phyloP scores from a whole-genome alignment of 768 basidiomycete genomes.

The Tricholomella constricta region DNA sequence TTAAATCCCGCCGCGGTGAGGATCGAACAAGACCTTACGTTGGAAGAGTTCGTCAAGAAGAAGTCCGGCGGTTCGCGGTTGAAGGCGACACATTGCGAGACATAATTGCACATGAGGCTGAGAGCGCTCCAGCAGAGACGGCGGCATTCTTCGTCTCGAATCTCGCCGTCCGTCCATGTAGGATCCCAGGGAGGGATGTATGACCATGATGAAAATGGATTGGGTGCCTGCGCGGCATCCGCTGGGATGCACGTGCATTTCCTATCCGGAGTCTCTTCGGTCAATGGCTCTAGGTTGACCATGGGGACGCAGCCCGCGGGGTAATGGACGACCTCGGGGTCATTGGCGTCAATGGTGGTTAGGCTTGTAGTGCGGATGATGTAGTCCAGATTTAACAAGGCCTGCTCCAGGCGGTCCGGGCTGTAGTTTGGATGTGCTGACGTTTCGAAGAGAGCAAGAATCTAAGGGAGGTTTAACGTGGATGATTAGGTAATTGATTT shows the following conservation, averaged over 20 bases:
- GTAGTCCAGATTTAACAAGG: slow-evolving; percentile 62
- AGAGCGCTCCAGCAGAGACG: slow-evolving; percentile 78
- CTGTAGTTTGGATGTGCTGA: slow-evolving; percentile 71
- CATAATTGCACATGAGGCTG: slow-evolving; percentile 65
- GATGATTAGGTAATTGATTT: neutral
- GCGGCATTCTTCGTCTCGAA: slow-evolving; percentile 70
- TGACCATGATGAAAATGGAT: slow-evolving; percentile 45
- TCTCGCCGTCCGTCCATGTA: slow-evolving; percentile 54
- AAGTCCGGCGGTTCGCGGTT: slow-evolving; percentile 58
- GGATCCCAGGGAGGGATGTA: slow-evolving; percentile 64
- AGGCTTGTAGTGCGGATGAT: slow-evolving; percentile 60
- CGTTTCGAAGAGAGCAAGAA: slow-evolving; percentile 76
- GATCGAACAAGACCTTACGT: slow-evolving; percentile 45
- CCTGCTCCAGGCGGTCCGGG: slow-evolving; percentile 50
- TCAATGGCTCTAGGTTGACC: slow-evolving; percentile 36
- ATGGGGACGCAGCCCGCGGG: slow-evolving; percentile 52
- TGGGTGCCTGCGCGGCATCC: slow-evolving; percentile 34
- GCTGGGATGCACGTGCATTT: slow-evolving; percentile 52
- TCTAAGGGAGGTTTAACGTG: slow-evolving; percentile 36
- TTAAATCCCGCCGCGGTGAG: neutral
- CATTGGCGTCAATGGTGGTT: slow-evolving; percentile 56
- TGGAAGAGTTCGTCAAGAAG: slow-evolving; percentile 62
- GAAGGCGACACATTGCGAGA: slow-evolving; percentile 68
- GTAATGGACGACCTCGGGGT: slow-evolving; percentile 55
- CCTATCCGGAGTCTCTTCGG: slow-evolving; percentile 27